Percentiles rank a stretch among this genome's conserved stretches.
Conservation (phyloP, 2,329 filamentous ascomycete genomes). For the Akanthomyces dipterigenus region DNA sequence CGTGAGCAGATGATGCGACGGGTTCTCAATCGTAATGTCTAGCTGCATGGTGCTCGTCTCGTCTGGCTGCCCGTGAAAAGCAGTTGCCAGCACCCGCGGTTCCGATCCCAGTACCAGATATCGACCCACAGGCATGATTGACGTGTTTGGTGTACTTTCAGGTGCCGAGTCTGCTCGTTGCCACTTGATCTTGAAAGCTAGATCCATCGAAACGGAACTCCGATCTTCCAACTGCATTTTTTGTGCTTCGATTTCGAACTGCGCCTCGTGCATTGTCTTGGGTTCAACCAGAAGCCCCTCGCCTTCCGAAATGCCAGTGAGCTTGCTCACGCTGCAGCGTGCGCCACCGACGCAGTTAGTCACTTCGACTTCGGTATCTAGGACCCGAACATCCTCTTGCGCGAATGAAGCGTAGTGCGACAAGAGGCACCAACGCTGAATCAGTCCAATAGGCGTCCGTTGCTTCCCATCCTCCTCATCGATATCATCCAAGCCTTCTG, state of each 20-base stretch:
- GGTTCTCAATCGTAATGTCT: constrained; percentile 75
- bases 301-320: constrained; percentile 27
- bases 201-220: constrained; percentile 64
- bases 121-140: constrained; percentile 68
- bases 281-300: constrained; percentile 49
- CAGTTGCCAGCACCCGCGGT: constrained; percentile 69
- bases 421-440: constrained; percentile 74
- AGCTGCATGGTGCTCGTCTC: constrained; percentile 36
- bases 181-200: constrained; percentile 74
- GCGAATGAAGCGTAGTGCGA: constrained; percentile 74
- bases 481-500: constrained; percentile 38
- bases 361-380: constrained; percentile 55
- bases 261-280: constrained; percentile 62
- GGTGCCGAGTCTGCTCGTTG: constrained; percentile 42
- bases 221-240: constrained; percentile 79
- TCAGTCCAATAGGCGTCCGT: constrained; percentile 49
- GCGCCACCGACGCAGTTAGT: constrained; percentile 56
- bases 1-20: constrained; percentile 87
- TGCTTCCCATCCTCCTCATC: constrained; percentile 25
- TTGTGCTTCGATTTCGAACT: constrained; percentile 67
- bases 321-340: constrained; percentile 44
- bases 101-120: constrained; percentile 77
- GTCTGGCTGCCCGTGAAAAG: constrained; percentile 35
- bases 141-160: constrained; percentile 44
- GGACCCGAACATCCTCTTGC: constrained; percentile 58